Conservation (phyloP, 2,329 filamentous ascomycete species). For the Cladophialophora carrionii region DNA sequence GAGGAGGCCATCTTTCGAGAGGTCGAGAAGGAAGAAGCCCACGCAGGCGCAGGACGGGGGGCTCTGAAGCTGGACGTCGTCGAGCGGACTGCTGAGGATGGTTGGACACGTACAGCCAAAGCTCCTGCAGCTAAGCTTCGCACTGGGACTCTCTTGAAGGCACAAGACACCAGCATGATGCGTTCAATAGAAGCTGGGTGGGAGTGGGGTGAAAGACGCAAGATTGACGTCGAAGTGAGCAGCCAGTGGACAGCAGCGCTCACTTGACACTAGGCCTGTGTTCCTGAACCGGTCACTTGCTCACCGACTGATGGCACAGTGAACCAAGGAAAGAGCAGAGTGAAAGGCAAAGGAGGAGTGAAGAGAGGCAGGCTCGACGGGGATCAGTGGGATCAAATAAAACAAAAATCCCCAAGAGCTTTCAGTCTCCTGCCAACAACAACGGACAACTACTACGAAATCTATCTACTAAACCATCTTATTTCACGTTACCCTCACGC, state of each 20-base stretch:
- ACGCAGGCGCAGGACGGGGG: conserved; percentile 27
- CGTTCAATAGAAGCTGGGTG: conserved; percentile 6
- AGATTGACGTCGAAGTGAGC: background rate
- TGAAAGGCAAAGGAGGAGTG: background rate
- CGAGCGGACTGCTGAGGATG: conserved; percentile 27
- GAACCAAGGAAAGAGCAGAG: background rate
- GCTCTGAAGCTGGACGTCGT: conserved; percentile 20
- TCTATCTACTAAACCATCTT: conserved; percentile 14
- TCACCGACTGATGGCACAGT: background rate
- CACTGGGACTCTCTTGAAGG: conserved; percentile 35
- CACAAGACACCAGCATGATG: conserved; percentile 35
- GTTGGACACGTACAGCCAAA: conserved; percentile 33
- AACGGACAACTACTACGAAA: conserved; percentile 8
- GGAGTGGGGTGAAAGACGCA: conserved; percentile 1
- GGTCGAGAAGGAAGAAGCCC: conserved; percentile 46
- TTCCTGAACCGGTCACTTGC: conserved; percentile 1
- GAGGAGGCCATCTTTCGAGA: conserved; percentile 48
- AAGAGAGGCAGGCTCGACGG: conserved; percentile 6
- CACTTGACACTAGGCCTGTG: background rate
- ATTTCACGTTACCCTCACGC: conserved; percentile 13
- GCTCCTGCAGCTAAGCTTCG: conserved; percentile 36
- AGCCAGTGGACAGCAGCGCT: background rate
- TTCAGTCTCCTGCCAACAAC: conserved; percentile 4
- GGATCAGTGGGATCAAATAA: conserved; percentile 13
- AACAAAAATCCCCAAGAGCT: conserved; percentile 7